Base-by-base conservation (phyloP, 805 yeast species). In the Sugiyamaella americana region DNA sequence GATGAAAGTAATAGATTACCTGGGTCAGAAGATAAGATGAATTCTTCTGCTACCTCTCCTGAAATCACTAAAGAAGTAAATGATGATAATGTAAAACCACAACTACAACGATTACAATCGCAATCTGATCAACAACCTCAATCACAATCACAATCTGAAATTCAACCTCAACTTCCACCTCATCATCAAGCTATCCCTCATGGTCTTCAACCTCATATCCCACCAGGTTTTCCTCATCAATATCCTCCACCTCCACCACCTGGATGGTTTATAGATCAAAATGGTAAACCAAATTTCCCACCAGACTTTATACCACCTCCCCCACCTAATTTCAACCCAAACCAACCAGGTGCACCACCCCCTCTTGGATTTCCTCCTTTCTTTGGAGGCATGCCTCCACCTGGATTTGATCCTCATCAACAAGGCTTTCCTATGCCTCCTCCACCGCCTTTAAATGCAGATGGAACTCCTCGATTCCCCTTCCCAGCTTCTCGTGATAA, bases 241-340 rank as follows among this genome's bases (percentile, higher is more conserved):
- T 30, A 39, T 8, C 48, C 47, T 32, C 47, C 49, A 6, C 51
- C 44, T 1, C 40, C 53, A 13, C 56, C 56, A 13, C 56, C 56
- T 18, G 55, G 51, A n/a, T 42, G 50, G 45, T 41, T 44, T 38
- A 29, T 49, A 21, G 54, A 46, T 6, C 49, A 44, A 34, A 37
- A 47, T 23, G 54, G 52, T 10, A 35, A 37, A n/a, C 46, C 51
- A 5, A 34, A 42, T 13, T 39, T 36, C 18, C 52, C 52, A 4
- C 54, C 50, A 32, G 44, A 30, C 16, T 29, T 37, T 11, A 37
- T 42, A 30, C 48, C 47, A 21, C 55, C 51, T 4, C 51, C 46
- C 5, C 17, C 20, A 21, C 37, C 37, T 21, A 35, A 35, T 35
- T 13, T 35, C 20, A 10, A 10, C 17, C 37, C 37, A 35, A 10